phyloP scores from a whole-genome alignment of 768 basidiomycete species.

The Trametes coccinea region DNA sequence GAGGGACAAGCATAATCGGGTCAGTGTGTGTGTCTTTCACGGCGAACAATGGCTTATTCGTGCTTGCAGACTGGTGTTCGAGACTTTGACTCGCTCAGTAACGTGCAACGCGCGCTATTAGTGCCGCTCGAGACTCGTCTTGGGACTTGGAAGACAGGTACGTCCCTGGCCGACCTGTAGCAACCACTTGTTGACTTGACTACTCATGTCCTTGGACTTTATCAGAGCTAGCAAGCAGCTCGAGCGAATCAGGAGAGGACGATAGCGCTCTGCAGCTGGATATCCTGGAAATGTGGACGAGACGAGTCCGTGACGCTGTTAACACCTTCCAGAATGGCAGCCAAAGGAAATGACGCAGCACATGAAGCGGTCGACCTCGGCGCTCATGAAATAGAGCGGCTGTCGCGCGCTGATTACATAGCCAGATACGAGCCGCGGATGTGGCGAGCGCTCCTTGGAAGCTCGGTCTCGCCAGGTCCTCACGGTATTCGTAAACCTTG shows the following conservation, averaged over 20 bases:
- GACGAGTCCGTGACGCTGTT: slow-evolving; percentile 16
- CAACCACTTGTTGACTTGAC: neutral
- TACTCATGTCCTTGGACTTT: neutral
- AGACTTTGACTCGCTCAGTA: slow-evolving; percentile 18
- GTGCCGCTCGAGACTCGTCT: slow-evolving; percentile 21
- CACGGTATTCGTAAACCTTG: too few species aligned
- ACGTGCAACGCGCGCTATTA: slow-evolving; percentile 22
- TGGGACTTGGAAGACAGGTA: slow-evolving; percentile 22
- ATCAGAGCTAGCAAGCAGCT: neutral
- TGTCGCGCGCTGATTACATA: neutral
- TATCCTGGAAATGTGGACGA: slow-evolving; percentile 26
- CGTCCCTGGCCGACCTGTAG: neutral
- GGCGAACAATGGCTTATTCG: neutral
- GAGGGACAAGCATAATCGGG: slow-evolving; percentile 59
- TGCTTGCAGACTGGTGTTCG: slow-evolving; percentile 33
- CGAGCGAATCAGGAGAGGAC: neutral
- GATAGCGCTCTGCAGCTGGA: slow-evolving; percentile 15
- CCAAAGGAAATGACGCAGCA: too few species aligned
- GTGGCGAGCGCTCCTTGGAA: too few species aligned
- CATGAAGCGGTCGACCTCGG: too few species aligned
- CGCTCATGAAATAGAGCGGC: too few species aligned
- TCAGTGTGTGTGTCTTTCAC: slow-evolving; percentile 29
- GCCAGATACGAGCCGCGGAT: neutral
- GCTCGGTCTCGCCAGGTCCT: too few species aligned
- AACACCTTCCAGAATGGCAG: neutral